Evolutionary conservation across 148 eudicot genomes (phyloP).

Genomic region (Amaranthus palmeri): DNA sequence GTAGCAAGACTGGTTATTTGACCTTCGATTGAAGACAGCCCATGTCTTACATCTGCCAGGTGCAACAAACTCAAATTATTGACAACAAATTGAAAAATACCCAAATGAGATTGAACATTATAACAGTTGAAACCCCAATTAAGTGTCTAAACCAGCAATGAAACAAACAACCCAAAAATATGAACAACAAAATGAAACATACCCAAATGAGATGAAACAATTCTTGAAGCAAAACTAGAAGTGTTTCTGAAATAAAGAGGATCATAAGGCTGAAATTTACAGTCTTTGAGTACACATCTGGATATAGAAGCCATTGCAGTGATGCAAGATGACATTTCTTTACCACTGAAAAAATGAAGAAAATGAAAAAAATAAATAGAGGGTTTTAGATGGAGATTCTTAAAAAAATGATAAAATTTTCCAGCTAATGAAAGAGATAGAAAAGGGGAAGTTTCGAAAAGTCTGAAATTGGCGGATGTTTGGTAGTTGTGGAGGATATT

Average conservation of each 20-base stretch:
- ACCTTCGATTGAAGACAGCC: conserved; percentile 31
- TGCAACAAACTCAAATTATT: conserved; percentile 9
- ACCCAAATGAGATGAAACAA: conserved; percentile 41
- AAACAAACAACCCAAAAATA: conserved; percentile 10
- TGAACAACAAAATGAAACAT: conserved; percentile 22
- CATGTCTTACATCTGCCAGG: conserved; percentile 33
- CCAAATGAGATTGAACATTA: background rate
- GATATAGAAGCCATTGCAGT: conserved; percentile 54
- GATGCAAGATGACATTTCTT: too few species aligned
- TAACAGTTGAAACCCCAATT: conserved; percentile 9
- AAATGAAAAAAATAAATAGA: too few species aligned
- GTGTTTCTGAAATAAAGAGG: conserved; percentile 39
- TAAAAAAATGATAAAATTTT: too few species aligned
- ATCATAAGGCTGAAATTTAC: conserved; percentile 34
- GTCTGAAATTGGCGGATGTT: too few species aligned
- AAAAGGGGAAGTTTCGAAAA: too few species aligned
- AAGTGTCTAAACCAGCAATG: background rate
- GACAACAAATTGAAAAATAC: background rate
- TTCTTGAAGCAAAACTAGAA: conserved; percentile 19
- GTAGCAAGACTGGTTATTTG: conserved; percentile 37
- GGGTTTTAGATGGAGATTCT: too few species aligned
- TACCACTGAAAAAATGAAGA: too few species aligned
- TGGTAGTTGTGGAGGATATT: too few species aligned
- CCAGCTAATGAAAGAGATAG: too few species aligned
- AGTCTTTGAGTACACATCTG: conserved; percentile 43